Evolutionary conservation across 2,329 filamentous ascomycete genomes (phyloP).

Genomic region (Penicillium sp.): DNA sequence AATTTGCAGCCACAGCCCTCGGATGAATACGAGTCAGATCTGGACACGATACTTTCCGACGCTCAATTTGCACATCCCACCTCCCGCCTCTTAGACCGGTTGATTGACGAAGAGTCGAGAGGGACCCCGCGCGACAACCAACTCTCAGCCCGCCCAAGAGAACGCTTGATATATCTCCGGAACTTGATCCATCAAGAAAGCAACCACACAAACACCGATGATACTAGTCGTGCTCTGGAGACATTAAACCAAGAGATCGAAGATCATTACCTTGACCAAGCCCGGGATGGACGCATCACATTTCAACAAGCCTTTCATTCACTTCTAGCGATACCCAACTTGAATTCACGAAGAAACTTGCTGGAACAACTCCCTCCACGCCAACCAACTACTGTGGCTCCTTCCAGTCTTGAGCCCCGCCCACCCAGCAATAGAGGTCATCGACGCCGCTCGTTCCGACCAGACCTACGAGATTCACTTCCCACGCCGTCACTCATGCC

Average conservation of each 20-base stretch:
- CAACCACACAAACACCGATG: conserved; percentile 29
- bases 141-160: conserved; percentile 6
- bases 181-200: conserved; percentile 40
- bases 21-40: background rate
- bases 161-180: conserved; percentile 28
- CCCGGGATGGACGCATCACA: conserved; percentile 5
- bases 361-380: conserved; percentile 13
- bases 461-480: conserved; percentile 14
- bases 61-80: background rate
- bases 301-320: background rate
- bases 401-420: conserved; percentile 6
- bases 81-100: background rate
- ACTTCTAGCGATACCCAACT: background rate
- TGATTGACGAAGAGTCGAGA: conserved; percentile 1
- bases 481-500: conserved; percentile 30
- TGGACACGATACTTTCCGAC: background rate
- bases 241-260: conserved; percentile 42
- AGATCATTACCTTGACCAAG: conserved; percentile 29
- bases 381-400: conserved; percentile 11
- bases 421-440: conserved; percentile 9
- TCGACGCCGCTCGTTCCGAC: conserved; percentile 14
- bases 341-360: background rate
- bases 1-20: background rate
- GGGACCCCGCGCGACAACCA: conserved; percentile 6
- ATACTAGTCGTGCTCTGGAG: conserved; percentile 36